Percentiles rank a stretch among this genome's conserved stretches.
Evolutionary conservation across 352 stramenopile genomes (phyloP).

Genomic region (Phytopythium boreale): DNA sequence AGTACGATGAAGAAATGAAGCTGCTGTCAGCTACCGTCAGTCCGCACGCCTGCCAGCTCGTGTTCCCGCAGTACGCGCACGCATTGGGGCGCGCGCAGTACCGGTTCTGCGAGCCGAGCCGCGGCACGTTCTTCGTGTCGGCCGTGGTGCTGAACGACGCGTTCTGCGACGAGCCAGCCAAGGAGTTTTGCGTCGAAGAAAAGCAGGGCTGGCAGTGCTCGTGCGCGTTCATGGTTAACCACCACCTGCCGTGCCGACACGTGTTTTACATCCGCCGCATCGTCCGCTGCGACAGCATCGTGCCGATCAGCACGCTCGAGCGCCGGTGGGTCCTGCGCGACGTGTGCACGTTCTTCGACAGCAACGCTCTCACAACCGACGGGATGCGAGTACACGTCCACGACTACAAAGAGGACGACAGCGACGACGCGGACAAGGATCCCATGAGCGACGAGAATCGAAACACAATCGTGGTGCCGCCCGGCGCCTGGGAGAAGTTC

Average conservation of each 20-base stretch:
- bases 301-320: slow-evolving; percentile 25
- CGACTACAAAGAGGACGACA: slow-evolving; percentile 4
- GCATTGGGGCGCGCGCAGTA: slow-evolving; percentile 22
- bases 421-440: background rate
- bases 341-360: slow-evolving; percentile 21
- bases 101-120: slow-evolving; percentile 30
- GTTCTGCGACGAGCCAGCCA: slow-evolving; percentile 27
- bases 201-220: slow-evolving; percentile 33
- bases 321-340: slow-evolving; percentile 24
- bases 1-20: slow-evolving; percentile 29
- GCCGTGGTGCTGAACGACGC: slow-evolving; percentile 23
- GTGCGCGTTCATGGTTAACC: slow-evolving; percentile 35
- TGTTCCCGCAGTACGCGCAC: slow-evolving; percentile 28
- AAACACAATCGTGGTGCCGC: slow-evolving; percentile 13
- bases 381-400: background rate
- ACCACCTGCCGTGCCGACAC: slow-evolving; percentile 28
- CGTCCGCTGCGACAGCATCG: slow-evolving; percentile 24
- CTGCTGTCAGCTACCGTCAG: slow-evolving; percentile 24
- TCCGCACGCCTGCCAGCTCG: slow-evolving; percentile 17
- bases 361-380: slow-evolving; percentile 4
- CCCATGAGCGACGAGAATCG: slow-evolving; percentile 7
- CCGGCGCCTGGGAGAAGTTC: slow-evolving; percentile 30
- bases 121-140: slow-evolving; percentile 27
- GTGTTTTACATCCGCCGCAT: slow-evolving; percentile 35
- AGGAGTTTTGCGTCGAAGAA: slow-evolving; percentile 32